Conservation (phyloP, 2,329 filamentous ascomycete species). For the Hirsutella minnesotensis region DNA sequence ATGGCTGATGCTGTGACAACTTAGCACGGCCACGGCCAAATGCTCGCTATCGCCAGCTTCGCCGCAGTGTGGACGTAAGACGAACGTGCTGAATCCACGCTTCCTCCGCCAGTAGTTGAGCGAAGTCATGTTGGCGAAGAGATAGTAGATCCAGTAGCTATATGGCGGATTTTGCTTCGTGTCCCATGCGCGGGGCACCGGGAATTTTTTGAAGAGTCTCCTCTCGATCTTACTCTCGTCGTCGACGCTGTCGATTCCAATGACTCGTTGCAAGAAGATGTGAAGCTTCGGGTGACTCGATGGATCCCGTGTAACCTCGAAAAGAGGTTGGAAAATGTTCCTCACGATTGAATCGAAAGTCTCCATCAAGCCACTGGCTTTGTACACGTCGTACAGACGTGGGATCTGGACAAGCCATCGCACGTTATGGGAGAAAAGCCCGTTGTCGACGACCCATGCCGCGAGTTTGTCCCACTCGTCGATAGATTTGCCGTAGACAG, state of each 20-base stretch:
- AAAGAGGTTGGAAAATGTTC: slow-evolving; percentile 88
- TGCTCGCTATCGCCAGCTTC: slow-evolving; percentile 97
- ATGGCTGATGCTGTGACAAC: slow-evolving; percentile 94
- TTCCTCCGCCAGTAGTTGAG: slow-evolving; percentile 85
- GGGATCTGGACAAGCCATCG: slow-evolving; percentile 95
- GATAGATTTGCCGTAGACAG: slow-evolving; percentile 83
- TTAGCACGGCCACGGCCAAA: slow-evolving; percentile 79
- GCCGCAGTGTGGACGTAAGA: slow-evolving; percentile 86
- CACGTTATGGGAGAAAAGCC: slow-evolving; percentile 93
- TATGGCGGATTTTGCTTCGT: slow-evolving; percentile 95
- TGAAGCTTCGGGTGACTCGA: slow-evolving; percentile 83
- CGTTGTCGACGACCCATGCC: slow-evolving; percentile 95
- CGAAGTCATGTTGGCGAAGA: slow-evolving; percentile 88
- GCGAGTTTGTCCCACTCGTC: slow-evolving; percentile 98
- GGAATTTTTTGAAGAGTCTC: slow-evolving; percentile 90
- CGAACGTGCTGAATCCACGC: slow-evolving; percentile 90
- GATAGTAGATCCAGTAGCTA: slow-evolving; percentile 97
- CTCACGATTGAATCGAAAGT: slow-evolving; percentile 82
- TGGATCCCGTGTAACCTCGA: slow-evolving; percentile 86
- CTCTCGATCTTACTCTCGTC: slow-evolving; percentile 96
- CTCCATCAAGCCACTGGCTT: slow-evolving; percentile 73
- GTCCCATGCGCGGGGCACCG: slow-evolving; percentile 77
- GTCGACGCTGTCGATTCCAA: slow-evolving; percentile 95
- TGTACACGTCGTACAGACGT: slow-evolving; percentile 91
- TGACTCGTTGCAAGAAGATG: slow-evolving; percentile 85